Percentiles rank a stretch among this genome's conserved stretches.
phyloP scores from a whole-genome alignment of 148 eudicot genomes.

The Linanthus parryae region DNA sequence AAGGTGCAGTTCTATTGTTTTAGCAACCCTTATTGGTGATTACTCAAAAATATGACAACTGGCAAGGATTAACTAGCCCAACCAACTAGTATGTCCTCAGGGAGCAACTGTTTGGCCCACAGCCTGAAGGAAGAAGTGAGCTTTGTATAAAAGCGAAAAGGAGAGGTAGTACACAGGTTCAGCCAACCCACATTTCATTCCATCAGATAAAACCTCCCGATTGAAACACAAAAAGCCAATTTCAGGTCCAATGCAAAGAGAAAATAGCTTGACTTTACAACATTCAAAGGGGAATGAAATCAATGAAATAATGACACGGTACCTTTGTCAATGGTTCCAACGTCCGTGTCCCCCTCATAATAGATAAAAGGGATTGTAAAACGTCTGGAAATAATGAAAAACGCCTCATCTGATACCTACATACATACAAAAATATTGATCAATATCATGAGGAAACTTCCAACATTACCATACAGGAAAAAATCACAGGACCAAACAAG shows the following conservation, averaged over 20 bases:
- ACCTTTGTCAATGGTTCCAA: constrained; percentile 58
- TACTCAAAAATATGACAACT: too few relatives aligned
- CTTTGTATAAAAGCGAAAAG: background rate
- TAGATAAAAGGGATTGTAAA: constrained; percentile 33
- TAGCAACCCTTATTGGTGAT: too few relatives aligned
- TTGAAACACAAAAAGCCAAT: background rate
- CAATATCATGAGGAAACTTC: background rate
- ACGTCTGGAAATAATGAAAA: constrained; percentile 47
- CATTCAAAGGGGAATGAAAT: background rate
- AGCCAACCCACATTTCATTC: background rate
- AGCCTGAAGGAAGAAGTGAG: background rate
- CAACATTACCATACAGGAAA: background rate
- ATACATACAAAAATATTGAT: constrained; percentile 7
- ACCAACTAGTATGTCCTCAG: too few relatives aligned
- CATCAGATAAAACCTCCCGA: background rate
- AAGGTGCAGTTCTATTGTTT: too few relatives aligned
- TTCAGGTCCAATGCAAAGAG: too few relatives aligned
- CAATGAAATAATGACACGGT: constrained; percentile 2
- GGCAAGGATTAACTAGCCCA: too few relatives aligned
- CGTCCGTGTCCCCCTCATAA: constrained; percentile 41
- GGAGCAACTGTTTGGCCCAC: too few relatives aligned
- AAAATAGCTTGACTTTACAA: too few relatives aligned
- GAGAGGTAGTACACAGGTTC: background rate
- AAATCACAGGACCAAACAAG: background rate
- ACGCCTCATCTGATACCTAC: constrained; percentile 49